phyloP scores from a whole-genome alignment of 345 rosid species.

The Moricandia arvensis region DNA sequence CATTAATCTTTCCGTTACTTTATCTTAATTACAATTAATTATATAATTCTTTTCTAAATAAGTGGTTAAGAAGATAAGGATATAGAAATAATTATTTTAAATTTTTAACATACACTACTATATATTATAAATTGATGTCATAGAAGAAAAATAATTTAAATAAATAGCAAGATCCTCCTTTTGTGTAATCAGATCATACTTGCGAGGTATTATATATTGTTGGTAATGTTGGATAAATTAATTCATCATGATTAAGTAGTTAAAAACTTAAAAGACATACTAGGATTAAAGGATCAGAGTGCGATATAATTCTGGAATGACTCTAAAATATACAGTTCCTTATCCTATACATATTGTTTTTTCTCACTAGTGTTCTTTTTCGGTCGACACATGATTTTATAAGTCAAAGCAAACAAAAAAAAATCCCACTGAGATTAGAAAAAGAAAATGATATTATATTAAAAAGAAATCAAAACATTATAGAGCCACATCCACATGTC shows the following conservation, averaged over 20 bases:
- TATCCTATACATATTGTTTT: not conserved
- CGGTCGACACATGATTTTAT: not conserved
- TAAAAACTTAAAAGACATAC: not conserved
- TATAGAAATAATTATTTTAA: too few species aligned
- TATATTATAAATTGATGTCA: too few species aligned
- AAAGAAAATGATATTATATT: not conserved
- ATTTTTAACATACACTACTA: too few species aligned
- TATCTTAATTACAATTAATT: too few species aligned
- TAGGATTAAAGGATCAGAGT: not conserved
- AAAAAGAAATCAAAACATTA: not conserved
- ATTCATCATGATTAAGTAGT: not conserved
- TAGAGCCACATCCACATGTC: constrained; percentile 16
- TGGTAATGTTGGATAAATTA: too few species aligned
- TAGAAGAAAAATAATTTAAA: too few species aligned
- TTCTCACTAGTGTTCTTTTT: not conserved
- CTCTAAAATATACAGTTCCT: not conserved
- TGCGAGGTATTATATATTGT: too few species aligned
- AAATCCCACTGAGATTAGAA: not conserved
- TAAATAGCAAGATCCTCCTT: too few species aligned
- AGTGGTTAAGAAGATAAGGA: too few species aligned
- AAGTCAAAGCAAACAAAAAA: constrained; percentile 17
- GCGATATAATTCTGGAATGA: not conserved
- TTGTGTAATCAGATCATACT: too few species aligned
- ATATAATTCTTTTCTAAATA: too few species aligned
- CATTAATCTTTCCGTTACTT: too few species aligned